phyloP scores from a whole-genome alignment of 139 green algal genomes.

The Chloropicon primus region DNA sequence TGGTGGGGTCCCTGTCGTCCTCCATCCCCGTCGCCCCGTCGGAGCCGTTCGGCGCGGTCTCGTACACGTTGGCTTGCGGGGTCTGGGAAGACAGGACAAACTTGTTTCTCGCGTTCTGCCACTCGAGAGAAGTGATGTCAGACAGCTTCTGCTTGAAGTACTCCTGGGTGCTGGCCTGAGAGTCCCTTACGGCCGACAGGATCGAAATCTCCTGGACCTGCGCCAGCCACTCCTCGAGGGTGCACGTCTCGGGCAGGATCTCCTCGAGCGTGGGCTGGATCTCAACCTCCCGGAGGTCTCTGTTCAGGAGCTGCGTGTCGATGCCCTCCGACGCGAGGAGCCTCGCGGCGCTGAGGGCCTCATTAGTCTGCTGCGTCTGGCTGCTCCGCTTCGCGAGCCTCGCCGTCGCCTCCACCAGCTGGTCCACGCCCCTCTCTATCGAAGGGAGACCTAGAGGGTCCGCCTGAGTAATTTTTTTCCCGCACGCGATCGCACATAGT shows the following conservation, averaged over 20 bases:
- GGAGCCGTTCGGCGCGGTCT: no score
- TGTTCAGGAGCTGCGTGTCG: neutral
- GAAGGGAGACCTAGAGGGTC: neutral
- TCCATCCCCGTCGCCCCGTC: neutral
- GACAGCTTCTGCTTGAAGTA: neutral
- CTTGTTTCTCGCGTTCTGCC: neutral
- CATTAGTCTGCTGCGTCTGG: neutral
- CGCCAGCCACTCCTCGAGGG: neutral
- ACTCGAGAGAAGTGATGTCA: neutral
- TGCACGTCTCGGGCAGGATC: neutral
- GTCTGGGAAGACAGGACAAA: neutral
- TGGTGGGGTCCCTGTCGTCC: neutral
- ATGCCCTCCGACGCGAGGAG: neutral
- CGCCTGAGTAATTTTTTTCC: neutral
- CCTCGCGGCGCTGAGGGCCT: neutral
- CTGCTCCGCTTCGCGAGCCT: neutral
- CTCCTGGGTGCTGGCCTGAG: neutral
- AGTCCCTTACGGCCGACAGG: neutral
- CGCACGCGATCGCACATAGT: no score
- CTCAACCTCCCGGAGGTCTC: neutral
- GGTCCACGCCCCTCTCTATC: neutral
- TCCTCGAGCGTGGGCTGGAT: neutral
- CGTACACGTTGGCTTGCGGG: neutral
- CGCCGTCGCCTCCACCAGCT: neutral
- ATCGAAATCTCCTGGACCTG: neutral